phyloP scores from a whole-genome alignment of 176 grass and related monocot genomes.

The Lolium perenne region DNA sequence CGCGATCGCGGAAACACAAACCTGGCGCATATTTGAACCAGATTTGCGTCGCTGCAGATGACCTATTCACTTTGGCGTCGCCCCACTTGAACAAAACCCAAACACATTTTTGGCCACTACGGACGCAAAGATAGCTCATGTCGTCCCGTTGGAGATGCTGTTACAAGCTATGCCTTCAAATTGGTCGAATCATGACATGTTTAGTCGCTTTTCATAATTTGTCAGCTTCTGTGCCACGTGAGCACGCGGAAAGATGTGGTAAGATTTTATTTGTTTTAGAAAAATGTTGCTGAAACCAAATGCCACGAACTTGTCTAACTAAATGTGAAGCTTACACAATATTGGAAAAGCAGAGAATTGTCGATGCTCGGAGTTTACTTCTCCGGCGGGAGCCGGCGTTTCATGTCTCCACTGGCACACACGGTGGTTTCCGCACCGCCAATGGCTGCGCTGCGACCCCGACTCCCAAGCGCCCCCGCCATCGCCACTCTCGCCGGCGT shows the following conservation, averaged over 20 bases:
- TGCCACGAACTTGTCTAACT: not conserved
- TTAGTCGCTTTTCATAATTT: not conserved
- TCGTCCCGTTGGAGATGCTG: no score
- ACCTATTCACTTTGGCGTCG: no score
- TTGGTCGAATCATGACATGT: not conserved
- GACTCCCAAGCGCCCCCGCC: slow-evolving; percentile 39
- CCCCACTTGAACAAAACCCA: no score
- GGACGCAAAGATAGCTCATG: no score
- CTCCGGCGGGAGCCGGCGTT: not conserved
- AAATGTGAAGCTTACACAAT: not conserved
- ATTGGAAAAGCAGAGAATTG: no score
- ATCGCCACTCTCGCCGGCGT: slow-evolving; percentile 22
- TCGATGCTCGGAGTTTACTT: not conserved
- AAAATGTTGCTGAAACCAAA: not conserved
- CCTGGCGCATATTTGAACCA: no score
- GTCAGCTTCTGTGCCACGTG: not conserved
- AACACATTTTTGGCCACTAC: no score
- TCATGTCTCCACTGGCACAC: not conserved
- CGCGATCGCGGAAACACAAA: no score
- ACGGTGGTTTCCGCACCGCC: slow-evolving; percentile 7
- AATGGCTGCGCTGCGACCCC: slow-evolving; percentile 45
- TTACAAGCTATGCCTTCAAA: not conserved
- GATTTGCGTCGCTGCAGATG: no score
- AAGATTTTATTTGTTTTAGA: not conserved
- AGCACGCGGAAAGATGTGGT: not conserved